phyloP scores from a whole-genome alignment of 2,329 filamentous ascomycete genomes.

The Xylariaceae sp. region DNA sequence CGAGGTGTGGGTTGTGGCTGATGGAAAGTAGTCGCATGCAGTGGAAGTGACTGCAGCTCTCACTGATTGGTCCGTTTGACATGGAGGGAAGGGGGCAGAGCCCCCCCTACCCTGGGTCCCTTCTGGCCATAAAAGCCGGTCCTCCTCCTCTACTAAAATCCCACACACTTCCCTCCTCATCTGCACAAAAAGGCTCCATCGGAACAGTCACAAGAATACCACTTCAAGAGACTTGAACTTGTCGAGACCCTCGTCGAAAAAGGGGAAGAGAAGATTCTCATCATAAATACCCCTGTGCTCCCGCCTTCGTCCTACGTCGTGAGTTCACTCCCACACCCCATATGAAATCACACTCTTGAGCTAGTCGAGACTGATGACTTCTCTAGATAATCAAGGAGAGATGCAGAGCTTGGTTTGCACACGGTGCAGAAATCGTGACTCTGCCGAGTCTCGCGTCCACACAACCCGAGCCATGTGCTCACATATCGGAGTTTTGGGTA shows the following conservation, averaged over 20 bases:
- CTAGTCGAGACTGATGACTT: slow-evolving; percentile 7
- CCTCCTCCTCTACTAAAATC: slow-evolving; percentile 22
- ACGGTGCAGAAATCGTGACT: slow-evolving; percentile 6
- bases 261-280: slow-evolving; percentile 12
- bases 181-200: slow-evolving; percentile 16
- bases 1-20: slow-evolving; percentile 12
- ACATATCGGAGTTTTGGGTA: slow-evolving; percentile 4
- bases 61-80: slow-evolving; percentile 24
- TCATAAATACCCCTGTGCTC: slow-evolving; percentile 11
- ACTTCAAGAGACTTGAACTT: slow-evolving; percentile 9
- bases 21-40: slow-evolving; percentile 17
- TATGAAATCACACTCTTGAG: slow-evolving; percentile 2
- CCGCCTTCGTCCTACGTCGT: slow-evolving; percentile 15
- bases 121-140: slow-evolving; percentile 28
- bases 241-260: slow-evolving; percentile 18
- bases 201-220: slow-evolving; percentile 13
- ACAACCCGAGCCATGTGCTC: not conserved
- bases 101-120: slow-evolving; percentile 22
- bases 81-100: slow-evolving; percentile 17
- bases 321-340: slow-evolving; percentile 10
- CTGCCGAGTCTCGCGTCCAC: slow-evolving; percentile 1
- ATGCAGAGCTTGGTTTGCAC: slow-evolving; percentile 1
- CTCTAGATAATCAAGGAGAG: slow-evolving; percentile 9
- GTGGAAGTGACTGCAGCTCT: slow-evolving; percentile 15
- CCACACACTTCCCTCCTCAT: slow-evolving; percentile 18